A percentile compares a stretch with the other conserved stretches of the same genome.
Conservation (phyloP, 441 rosid species). For the Melastoma candidum region DNA sequence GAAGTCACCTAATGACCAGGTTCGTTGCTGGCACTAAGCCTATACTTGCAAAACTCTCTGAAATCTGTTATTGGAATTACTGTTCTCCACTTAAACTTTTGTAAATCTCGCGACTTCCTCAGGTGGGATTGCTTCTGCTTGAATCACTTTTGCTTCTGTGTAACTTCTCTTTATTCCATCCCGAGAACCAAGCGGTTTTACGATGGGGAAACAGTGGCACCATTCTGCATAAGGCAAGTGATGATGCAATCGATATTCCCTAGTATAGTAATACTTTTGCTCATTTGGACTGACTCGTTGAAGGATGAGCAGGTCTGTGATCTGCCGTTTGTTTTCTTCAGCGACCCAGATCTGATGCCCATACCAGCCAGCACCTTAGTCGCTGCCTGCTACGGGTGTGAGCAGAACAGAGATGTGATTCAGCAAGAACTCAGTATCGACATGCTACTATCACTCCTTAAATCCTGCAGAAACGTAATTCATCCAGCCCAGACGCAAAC, state of each 20-base stretch:
- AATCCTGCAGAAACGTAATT: slow-evolving; percentile 44
- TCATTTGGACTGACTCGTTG: slow-evolving; percentile 18
- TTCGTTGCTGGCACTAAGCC: slow-evolving; percentile 5
- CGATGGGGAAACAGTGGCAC: slow-evolving; percentile 86
- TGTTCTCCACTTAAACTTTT: slow-evolving; percentile 2
- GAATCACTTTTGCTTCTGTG: slow-evolving; percentile 64
- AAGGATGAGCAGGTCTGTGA: slow-evolving; percentile 54
- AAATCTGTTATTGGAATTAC: neutral
- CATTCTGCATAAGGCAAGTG: slow-evolving; percentile 72
- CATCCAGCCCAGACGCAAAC: slow-evolving; percentile 7
- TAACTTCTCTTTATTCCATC: slow-evolving; percentile 66
- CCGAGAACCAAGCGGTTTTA: slow-evolving; percentile 71
- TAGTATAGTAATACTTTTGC: slow-evolving; percentile 1
- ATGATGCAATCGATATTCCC: neutral
- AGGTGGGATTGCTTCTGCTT: slow-evolving; percentile 64
- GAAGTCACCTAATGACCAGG: slow-evolving; percentile 63
- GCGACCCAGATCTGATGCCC: slow-evolving; percentile 71
- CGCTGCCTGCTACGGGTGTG: slow-evolving; percentile 65
- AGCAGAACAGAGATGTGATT: slow-evolving; percentile 60
- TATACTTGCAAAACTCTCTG: neutral
- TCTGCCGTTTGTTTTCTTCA: slow-evolving; percentile 71
- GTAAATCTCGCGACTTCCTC: slow-evolving; percentile 7
- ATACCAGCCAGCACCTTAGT: slow-evolving; percentile 52
- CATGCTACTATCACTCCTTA: slow-evolving; percentile 59
- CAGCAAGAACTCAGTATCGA: slow-evolving; percentile 68